These are phyloP conservation scores for Psilocybe cyanescens DNA, from an alignment of 768 basidiomycete genomes.

Conservation along the genomic window DNA sequence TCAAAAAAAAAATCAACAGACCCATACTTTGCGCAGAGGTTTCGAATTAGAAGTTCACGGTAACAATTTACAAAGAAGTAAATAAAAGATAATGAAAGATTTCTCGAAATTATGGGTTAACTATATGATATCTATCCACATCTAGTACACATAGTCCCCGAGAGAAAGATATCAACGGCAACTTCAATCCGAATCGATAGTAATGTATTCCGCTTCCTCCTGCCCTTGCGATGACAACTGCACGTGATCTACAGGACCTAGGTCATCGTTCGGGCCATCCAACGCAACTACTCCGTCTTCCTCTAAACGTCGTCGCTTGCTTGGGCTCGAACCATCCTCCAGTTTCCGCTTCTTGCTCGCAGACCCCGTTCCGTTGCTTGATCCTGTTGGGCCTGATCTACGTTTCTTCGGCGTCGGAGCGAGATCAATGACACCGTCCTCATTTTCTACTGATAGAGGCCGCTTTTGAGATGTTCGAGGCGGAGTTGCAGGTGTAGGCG, in stretches of 20 bases:
- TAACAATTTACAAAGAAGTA: too few relatives aligned
- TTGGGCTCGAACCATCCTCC: slow-evolving; percentile 49
- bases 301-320: slow-evolving; percentile 67
- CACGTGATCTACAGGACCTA: slow-evolving; percentile 10
- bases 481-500: slow-evolving; percentile 45
- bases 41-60: too few relatives aligned
- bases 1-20: too few relatives aligned
- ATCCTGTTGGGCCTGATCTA: slow-evolving; percentile 28
- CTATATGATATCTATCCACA: background rate
- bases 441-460: slow-evolving; percentile 54
- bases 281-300: slow-evolving; percentile 77
- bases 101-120: too few relatives aligned
- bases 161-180: background rate
- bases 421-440: slow-evolving; percentile 56
- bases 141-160: background rate
- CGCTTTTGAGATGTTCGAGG: slow-evolving; percentile 54
- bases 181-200: slow-evolving; percentile 1
- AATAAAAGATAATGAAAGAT: too few relatives aligned
- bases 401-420: slow-evolving; percentile 63
- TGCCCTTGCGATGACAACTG: slow-evolving; percentile 1
- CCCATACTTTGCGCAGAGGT: too few relatives aligned
- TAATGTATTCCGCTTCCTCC: background rate
- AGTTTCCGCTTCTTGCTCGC: slow-evolving; percentile 23
- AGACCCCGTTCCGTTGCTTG: slow-evolving; percentile 1
- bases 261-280: slow-evolving; percentile 53